A percentile compares a stretch with the other conserved stretches of the same genome.
Conservation (phyloP, 2,329 filamentous ascomycete genomes). For the Hymenoscyphus fraxineus region DNA sequence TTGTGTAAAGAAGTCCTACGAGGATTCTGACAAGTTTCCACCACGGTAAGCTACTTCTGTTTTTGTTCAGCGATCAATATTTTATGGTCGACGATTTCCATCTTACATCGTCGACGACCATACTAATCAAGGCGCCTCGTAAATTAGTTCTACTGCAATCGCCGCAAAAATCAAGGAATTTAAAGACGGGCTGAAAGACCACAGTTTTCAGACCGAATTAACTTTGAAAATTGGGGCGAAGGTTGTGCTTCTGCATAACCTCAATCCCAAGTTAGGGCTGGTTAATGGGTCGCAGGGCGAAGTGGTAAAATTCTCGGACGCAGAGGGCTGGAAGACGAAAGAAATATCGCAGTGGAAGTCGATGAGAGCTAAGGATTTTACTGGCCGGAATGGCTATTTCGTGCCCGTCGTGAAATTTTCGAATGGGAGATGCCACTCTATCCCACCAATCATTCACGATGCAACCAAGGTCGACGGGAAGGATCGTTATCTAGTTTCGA, state of each 20-base stretch:
- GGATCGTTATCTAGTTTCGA: constrained; percentile 21
- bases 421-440: constrained; percentile 14
- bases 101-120: not conserved
- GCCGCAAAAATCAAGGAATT: constrained; percentile 13
- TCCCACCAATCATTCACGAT: constrained; percentile 14
- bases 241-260: constrained; percentile 29
- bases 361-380: constrained; percentile 3
- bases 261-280: constrained; percentile 18
- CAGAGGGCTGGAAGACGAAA: constrained; percentile 2
- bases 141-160: constrained; percentile 7
- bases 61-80: not conserved
- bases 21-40: not conserved
- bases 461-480: constrained; percentile 12
- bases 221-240: constrained; percentile 29
- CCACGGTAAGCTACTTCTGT: constrained; percentile 4
- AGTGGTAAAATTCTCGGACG: constrained; percentile 24
- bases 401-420: constrained; percentile 25
- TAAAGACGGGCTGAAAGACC: constrained; percentile 17
- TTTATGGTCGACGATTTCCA: not conserved
- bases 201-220: constrained; percentile 20
- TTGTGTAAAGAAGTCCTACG: constrained; percentile 8
- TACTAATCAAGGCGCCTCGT: not conserved
- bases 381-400: not conserved
- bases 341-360: not conserved
- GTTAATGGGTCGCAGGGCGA: constrained; percentile 32